phyloP scores from a whole-genome alignment of 2,329 filamentous ascomycete species.

The Aspergillus ustus region DNA sequence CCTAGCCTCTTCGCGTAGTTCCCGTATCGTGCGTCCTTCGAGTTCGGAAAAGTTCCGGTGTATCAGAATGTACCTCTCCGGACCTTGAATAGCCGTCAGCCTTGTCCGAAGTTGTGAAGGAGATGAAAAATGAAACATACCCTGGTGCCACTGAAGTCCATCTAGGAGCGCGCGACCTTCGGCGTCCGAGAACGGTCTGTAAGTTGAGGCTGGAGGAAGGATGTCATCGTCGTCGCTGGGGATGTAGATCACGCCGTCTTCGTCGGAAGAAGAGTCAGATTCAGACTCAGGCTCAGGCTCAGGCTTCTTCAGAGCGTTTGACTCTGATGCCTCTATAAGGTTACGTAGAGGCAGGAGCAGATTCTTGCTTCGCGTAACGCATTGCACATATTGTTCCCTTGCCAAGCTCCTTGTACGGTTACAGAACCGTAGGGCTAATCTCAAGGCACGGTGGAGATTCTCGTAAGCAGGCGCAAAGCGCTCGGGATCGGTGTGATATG shows the following conservation, averaged over 20 bases:
- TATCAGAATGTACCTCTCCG: constrained; percentile 34
- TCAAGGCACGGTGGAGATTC: constrained; percentile 25
- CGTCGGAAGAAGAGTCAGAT: neutral
- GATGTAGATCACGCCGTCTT: neutral
- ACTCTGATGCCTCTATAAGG: constrained; percentile 20
- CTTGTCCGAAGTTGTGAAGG: neutral
- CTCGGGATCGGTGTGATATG: constrained; percentile 21
- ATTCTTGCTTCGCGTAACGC: constrained; percentile 6
- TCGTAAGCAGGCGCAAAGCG: constrained; percentile 22
- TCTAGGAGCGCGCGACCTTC: constrained; percentile 31
- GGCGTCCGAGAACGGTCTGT: constrained; percentile 27
- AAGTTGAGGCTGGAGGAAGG: neutral
- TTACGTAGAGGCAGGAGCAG: constrained; percentile 17
- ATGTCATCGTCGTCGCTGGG: neutral
- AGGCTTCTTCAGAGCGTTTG: neutral
- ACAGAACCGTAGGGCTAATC: constrained; percentile 21
- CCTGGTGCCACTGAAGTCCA: constrained; percentile 30
- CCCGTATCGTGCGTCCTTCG: constrained; percentile 20
- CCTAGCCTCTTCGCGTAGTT: constrained; percentile 26
- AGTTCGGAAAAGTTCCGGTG: constrained; percentile 23
- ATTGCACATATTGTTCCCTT: constrained; percentile 14
- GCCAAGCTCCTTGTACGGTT: constrained; percentile 21
- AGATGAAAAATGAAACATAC: constrained; percentile 8
- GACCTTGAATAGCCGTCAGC: constrained; percentile 17
- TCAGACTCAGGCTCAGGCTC: neutral